A percentile compares a stretch with the other conserved stretches of the same genome.
Evolutionary conservation across 352 stramenopile species (phyloP).

Genomic region (Phytophthora boehmeriae): DNA sequence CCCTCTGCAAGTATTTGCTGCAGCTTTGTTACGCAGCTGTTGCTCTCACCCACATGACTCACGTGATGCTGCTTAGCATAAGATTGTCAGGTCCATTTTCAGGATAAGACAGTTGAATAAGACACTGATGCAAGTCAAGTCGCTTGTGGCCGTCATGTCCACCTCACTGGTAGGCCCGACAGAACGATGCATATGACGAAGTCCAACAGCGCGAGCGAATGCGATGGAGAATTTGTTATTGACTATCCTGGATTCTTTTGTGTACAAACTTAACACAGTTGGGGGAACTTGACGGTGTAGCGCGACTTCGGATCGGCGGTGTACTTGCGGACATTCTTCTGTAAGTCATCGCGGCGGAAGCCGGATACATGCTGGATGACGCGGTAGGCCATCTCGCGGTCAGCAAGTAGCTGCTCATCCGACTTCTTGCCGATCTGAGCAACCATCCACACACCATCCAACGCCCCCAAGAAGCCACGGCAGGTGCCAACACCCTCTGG

Average conservation of each 20-base stretch:
- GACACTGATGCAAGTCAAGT: too few relatives aligned
- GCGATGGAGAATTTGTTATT: slow-evolving; percentile 16
- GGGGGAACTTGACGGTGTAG: slow-evolving; percentile 81
- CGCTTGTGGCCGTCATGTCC: too few relatives aligned
- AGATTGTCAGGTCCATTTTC: slow-evolving; percentile 7
- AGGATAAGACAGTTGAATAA: background rate
- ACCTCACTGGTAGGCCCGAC: too few relatives aligned
- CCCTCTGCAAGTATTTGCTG: too few relatives aligned
- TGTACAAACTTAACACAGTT: slow-evolving; percentile 40
- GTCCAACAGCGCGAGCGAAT: slow-evolving; percentile 1
- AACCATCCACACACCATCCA: slow-evolving; percentile 83
- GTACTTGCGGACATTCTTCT: slow-evolving; percentile 88
- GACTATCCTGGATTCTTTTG: slow-evolving; percentile 17
- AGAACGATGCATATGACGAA: background rate
- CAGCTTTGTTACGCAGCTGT: too few relatives aligned
- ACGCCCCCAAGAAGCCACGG: slow-evolving; percentile 77
- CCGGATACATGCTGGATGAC: slow-evolving; percentile 79
- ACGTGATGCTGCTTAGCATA: slow-evolving; percentile 4
- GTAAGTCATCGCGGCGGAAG: slow-evolving; percentile 73
- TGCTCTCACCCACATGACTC: too few relatives aligned
- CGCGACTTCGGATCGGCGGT: slow-evolving; percentile 73
- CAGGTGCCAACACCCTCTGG: slow-evolving; percentile 83
- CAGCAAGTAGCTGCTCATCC: slow-evolving; percentile 74
- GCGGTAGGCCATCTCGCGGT: slow-evolving; percentile 79
- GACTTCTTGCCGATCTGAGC: slow-evolving; percentile 70